phyloP scores from a whole-genome alignment of 331 rosid genomes.

The Acacia pycnantha region DNA sequence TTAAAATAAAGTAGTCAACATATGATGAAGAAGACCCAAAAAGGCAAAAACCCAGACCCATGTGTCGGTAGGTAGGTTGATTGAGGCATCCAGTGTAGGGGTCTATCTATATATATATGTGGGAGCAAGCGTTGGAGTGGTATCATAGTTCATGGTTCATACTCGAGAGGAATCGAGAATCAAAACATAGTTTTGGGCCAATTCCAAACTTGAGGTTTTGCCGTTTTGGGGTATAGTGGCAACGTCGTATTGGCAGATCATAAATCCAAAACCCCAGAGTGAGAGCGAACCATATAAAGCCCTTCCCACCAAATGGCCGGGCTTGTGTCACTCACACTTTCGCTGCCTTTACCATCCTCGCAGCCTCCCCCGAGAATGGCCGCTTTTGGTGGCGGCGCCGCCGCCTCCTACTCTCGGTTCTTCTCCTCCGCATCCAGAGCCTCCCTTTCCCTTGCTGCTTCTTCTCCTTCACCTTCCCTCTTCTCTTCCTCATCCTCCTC shows the following conservation, averaged over 20 bases:
- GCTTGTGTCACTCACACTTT: constrained; percentile 38
- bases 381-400: constrained; percentile 39
- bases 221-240: neutral
- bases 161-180: neutral
- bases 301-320: constrained; percentile 35
- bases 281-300: neutral
- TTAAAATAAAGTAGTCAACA: neutral
- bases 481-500: constrained; percentile 30
- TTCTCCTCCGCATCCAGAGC: constrained; percentile 43
- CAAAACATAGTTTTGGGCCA: neutral
- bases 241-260: neutral
- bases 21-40: neutral
- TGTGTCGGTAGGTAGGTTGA: neutral
- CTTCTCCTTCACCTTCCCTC: constrained; percentile 32
- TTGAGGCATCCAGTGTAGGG: neutral
- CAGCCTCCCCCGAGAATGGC: constrained; percentile 55
- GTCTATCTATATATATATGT: neutral
- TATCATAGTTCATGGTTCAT: neutral
- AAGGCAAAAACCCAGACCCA: neutral
- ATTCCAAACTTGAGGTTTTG: neutral
- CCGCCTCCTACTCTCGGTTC: constrained; percentile 46
- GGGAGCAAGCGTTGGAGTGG: neutral
- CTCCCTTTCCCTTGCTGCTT: constrained; percentile 43
- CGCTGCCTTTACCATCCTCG: constrained; percentile 30
- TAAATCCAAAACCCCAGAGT: neutral